Evolutionary conservation across 2,329 filamentous ascomycete species (phyloP).

Genomic region (Akanthomyces dipterigenus): DNA sequence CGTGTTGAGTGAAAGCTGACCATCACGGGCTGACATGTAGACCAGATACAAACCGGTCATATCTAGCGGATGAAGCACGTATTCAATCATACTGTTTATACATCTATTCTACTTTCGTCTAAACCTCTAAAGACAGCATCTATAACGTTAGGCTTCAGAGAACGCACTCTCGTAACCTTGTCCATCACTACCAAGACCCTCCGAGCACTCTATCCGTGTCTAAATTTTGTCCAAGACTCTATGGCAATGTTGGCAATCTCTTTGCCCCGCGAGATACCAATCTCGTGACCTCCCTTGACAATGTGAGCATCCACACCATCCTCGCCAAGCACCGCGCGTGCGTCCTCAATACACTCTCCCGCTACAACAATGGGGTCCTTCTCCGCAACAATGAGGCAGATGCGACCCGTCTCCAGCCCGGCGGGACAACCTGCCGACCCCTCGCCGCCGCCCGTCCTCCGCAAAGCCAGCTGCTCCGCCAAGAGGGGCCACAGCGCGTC

Average conservation of each 20-base stretch:
- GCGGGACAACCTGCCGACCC: conserved; percentile 23
- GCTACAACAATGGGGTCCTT: conserved; percentile 61
- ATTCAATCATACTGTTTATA: too few species aligned
- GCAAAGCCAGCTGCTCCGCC: conserved; percentile 36
- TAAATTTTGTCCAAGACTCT: conserved; percentile 24
- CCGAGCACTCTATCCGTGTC: not conserved
- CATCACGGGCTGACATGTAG: too few species aligned
- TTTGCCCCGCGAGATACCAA: conserved; percentile 55
- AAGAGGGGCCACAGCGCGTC: conserved; percentile 54
- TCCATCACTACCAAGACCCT: not conserved
- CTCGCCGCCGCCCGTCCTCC: conserved; percentile 8
- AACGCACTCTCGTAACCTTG: too few species aligned
- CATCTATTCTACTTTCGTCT: too few species aligned
- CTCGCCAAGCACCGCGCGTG: conserved; percentile 46
- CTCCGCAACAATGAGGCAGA: conserved; percentile 60
- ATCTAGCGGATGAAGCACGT: too few species aligned
- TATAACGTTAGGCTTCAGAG: too few species aligned
- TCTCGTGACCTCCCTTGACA: conserved; percentile 61
- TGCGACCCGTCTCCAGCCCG: conserved; percentile 39
- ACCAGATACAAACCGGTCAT: too few species aligned
- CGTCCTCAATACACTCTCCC: conserved; percentile 58
- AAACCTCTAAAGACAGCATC: too few species aligned
- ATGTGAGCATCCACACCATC: conserved; percentile 50
- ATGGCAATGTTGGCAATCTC: conserved; percentile 44
- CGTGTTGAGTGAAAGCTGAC: too few species aligned